These are phyloP conservation scores for Exophiala phaeomuriformis DNA, from an alignment of 2,329 filamentous ascomycete genomes.

Conservation along the genomic window DNA sequence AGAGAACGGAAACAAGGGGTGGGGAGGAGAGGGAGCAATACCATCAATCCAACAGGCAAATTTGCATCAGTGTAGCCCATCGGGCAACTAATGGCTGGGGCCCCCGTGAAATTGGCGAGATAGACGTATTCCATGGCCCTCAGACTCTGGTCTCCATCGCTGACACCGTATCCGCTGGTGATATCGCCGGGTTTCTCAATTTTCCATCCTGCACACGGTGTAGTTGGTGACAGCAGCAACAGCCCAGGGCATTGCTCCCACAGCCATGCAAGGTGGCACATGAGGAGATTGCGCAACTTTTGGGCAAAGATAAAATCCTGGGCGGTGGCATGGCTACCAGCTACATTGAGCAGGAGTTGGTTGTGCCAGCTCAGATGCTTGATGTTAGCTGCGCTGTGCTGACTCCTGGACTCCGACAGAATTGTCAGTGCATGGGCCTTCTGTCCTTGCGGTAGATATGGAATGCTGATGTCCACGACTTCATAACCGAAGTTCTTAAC, in stretches of 20 bases:
- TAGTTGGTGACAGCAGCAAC: constrained; percentile 70
- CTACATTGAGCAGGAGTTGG: constrained; percentile 55
- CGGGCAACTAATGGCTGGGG: constrained; percentile 66
- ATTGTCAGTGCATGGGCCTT: constrained; percentile 71
- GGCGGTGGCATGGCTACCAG: constrained; percentile 55
- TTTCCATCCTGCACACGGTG: constrained; percentile 68
- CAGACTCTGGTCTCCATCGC: constrained; percentile 65
- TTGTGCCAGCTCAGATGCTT: constrained; percentile 23
- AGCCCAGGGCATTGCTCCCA: constrained; percentile 66
- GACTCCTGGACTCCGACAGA: constrained; percentile 59
- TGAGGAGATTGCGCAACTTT: constrained; percentile 65
- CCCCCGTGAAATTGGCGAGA: constrained; percentile 74
- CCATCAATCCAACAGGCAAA: constrained; percentile 49
- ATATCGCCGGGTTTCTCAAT: constrained; percentile 58
- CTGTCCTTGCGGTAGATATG: constrained; percentile 61
- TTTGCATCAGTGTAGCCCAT: constrained; percentile 55
- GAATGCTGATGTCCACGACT: constrained; percentile 46
- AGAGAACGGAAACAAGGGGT: background rate
- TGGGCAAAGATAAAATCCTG: constrained; percentile 66
- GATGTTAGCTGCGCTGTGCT: constrained; percentile 42
- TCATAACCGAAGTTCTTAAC: constrained; percentile 34
- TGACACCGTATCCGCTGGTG: constrained; percentile 50
- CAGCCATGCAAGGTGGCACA: constrained; percentile 67
- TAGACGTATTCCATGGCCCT: constrained; percentile 78
- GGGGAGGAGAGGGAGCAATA: constrained; percentile 3